A percentile compares a stretch with the other conserved stretches of the same genome.
Evolutionary conservation across 768 basidiomycete genomes (phyloP).

Genomic region (Rhizopogon rudus): DNA sequence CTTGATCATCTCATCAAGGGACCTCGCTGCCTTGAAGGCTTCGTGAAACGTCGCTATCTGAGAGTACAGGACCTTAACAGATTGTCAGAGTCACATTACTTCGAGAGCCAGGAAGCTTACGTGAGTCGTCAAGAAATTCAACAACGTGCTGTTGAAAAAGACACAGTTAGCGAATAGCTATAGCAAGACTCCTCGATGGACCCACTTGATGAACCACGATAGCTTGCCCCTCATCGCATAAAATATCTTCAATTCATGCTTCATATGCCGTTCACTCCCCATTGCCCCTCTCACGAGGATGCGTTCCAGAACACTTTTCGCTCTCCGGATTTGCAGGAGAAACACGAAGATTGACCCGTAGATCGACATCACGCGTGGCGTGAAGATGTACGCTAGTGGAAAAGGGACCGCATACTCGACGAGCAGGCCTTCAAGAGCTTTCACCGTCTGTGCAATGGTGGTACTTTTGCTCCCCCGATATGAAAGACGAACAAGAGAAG

Average conservation of each 20-base stretch:
- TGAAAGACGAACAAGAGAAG: constrained; percentile 67
- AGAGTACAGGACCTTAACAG: constrained; percentile 58
- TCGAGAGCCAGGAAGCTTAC: constrained; percentile 32
- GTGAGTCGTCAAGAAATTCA: constrained; percentile 71
- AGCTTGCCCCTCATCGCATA: constrained; percentile 73
- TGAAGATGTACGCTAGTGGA: constrained; percentile 75
- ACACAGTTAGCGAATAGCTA: constrained; percentile 4
- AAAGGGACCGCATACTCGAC: constrained; percentile 83
- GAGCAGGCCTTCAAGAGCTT: constrained; percentile 58
- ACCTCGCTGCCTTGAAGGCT: constrained; percentile 45
- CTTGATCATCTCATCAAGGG: constrained; percentile 73
- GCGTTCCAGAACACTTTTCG: constrained; percentile 65
- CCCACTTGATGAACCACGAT: constrained; percentile 84
- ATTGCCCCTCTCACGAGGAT: constrained; percentile 58
- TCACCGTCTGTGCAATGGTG: constrained; percentile 49
- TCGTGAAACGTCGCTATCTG: constrained; percentile 59
- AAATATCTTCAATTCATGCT: constrained; percentile 58
- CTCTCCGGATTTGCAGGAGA: constrained; percentile 67
- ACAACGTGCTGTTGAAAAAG: constrained; percentile 41
- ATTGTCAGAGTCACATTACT: neutral
- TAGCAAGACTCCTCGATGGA: constrained; percentile 6
- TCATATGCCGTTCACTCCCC: constrained; percentile 26
- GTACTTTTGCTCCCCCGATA: constrained; percentile 48
- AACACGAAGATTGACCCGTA: constrained; percentile 71
- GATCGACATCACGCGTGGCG: constrained; percentile 44